Evolutionary conservation across 345 rosid species (phyloP).

Genomic region (Euclidium syriacum): DNA sequence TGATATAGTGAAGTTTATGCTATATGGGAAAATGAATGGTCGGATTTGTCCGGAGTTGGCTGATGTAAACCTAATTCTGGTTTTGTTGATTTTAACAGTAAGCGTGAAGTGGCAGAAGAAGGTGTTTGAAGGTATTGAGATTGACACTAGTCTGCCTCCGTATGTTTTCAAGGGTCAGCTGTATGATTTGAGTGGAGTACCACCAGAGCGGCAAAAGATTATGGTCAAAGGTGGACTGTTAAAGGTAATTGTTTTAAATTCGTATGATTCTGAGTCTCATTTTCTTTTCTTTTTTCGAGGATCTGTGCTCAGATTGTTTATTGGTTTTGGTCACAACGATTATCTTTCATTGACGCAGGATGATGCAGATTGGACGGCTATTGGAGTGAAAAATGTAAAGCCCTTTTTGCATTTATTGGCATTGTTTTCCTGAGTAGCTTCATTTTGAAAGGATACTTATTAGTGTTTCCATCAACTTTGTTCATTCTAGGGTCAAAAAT

Average conservation of each 20-base stretch:
- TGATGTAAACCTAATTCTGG: background rate
- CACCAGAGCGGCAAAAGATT: slow-evolving; percentile 95
- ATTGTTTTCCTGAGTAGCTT: background rate
- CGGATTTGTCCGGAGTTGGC: background rate
- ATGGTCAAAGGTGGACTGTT: slow-evolving; percentile 95
- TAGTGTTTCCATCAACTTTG: background rate
- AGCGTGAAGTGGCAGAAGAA: slow-evolving; percentile 96
- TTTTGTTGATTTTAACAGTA: slow-evolving; percentile 40
- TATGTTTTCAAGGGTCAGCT: slow-evolving; percentile 86
- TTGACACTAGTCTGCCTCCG: slow-evolving; percentile 71
- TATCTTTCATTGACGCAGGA: slow-evolving; percentile 47
- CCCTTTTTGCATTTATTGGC: background rate
- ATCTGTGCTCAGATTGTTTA: slow-evolving; percentile 4
- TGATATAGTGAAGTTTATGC: background rate
- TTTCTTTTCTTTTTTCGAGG: too few species aligned
- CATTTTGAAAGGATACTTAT: background rate
- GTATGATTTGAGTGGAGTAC: slow-evolving; percentile 88
- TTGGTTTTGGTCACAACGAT: background rate
- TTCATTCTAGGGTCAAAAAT: slow-evolving; percentile 69
- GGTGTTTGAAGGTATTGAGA: slow-evolving; percentile 71
- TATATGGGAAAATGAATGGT: background rate
- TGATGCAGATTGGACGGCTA: slow-evolving; percentile 80
- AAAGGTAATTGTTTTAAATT: slow-evolving; percentile 49
- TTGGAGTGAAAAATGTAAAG: slow-evolving; percentile 77
- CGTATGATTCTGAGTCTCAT: too few species aligned